These are phyloP conservation scores for Cinnamomum micranthum DNA, from an alignment of 164 flowering plant genomes.

Conservation along the genomic window DNA sequence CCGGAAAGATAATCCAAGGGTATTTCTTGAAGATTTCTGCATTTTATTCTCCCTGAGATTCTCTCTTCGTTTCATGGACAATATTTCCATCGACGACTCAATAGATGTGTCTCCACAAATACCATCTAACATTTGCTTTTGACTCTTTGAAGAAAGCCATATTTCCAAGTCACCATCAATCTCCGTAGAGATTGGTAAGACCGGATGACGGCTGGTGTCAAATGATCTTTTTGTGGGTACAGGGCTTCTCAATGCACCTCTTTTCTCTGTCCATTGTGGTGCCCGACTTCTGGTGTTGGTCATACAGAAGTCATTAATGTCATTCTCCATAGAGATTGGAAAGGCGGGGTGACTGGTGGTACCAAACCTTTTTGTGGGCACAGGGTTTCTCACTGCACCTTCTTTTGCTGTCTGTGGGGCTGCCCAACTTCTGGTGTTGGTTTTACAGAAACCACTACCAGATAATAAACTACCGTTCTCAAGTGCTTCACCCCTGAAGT, in stretches of 20 bases:
- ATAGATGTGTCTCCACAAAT: slow-evolving; percentile 13
- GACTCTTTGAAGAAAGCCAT: slow-evolving; percentile 24
- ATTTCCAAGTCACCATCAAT: slow-evolving; percentile 27
- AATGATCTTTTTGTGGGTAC: slow-evolving; percentile 31
- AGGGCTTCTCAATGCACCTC: slow-evolving; percentile 20
- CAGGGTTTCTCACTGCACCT: slow-evolving; percentile 22
- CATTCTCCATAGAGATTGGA: slow-evolving; percentile 37
- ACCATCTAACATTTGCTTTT: slow-evolving; percentile 20
- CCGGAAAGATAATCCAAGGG: slow-evolving; percentile 14
- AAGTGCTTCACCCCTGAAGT: slow-evolving; percentile 48
- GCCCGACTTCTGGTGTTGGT: slow-evolving; percentile 12
- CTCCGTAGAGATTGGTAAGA: slow-evolving; percentile 37
- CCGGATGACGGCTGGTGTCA: slow-evolving; percentile 23
- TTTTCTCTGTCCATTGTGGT: slow-evolving; percentile 24
- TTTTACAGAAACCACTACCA: slow-evolving; percentile 26
- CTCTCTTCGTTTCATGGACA: slow-evolving; percentile 18
- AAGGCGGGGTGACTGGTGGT: slow-evolving; percentile 26
- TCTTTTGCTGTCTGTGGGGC: slow-evolving; percentile 27
- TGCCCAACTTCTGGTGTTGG: slow-evolving; percentile 12
- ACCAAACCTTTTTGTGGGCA: slow-evolving; percentile 33
- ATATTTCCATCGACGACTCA: slow-evolving; percentile 17
- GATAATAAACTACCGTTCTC: slow-evolving; percentile 29
- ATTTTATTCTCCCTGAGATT: slow-evolving; percentile 22
- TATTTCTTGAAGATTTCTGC: slow-evolving; percentile 22
- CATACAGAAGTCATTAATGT: slow-evolving; percentile 24